phyloP scores from a whole-genome alignment of 371 early-diverging fungal species.

The Mortierella sp. region DNA sequence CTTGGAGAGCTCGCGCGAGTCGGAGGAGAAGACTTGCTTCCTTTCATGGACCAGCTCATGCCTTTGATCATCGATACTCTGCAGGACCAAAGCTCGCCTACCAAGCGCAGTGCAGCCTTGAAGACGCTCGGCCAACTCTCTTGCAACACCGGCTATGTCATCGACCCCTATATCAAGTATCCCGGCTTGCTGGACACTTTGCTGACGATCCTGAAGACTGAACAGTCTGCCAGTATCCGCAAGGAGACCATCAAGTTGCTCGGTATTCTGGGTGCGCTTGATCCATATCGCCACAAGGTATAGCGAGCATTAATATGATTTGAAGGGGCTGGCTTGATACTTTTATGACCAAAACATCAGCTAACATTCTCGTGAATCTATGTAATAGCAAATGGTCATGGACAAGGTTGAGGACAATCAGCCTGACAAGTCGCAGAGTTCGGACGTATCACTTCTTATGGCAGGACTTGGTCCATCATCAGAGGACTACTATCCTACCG shows the following conservation, averaged over 20 bases:
- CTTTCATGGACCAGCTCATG: constrained; percentile 87
- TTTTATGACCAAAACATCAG: not conserved
- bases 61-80: constrained; percentile 92
- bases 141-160: constrained; percentile 90
- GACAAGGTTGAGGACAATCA: constrained; percentile 70
- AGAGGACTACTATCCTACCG: constrained; percentile 90
- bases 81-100: constrained; percentile 89
- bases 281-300: constrained; percentile 94
- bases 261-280: constrained; percentile 96
- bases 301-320: not conserved
- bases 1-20: constrained; percentile 92
- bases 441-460: constrained; percentile 76
- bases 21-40: constrained; percentile 87
- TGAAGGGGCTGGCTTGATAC: not conserved
- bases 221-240: constrained; percentile 78
- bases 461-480: constrained; percentile 82
- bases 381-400: constrained; percentile 58
- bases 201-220: constrained; percentile 88
- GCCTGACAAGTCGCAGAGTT: constrained; percentile 70
- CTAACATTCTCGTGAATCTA: not conserved
- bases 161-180: constrained; percentile 92
- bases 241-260: constrained; percentile 90
- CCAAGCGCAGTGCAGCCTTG: constrained; percentile 91
- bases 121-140: constrained; percentile 89
- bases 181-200: constrained; percentile 87